A percentile compares a stretch with the other conserved stretches of the same genome.
These are phyloP conservation scores for Xylaria sp. DNA, from an alignment of 2,329 filamentous ascomycete species.

Conservation along the genomic window DNA sequence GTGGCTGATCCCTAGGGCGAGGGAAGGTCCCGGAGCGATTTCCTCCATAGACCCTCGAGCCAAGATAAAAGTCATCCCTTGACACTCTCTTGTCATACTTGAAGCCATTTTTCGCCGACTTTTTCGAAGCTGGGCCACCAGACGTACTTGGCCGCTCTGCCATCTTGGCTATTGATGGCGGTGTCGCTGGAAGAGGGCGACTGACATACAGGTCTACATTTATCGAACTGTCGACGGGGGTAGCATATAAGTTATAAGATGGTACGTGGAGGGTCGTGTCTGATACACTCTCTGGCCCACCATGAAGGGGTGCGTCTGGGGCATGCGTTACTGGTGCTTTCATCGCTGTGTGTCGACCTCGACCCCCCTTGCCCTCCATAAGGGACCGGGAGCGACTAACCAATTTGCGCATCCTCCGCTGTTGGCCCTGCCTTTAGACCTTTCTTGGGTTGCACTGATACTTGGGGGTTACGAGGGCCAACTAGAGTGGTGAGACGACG, in stretches of 20 bases:
- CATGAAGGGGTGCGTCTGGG: conserved; percentile 37
- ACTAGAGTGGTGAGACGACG: conserved; percentile 22
- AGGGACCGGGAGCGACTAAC: conserved; percentile 35
- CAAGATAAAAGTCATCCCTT: conserved; percentile 50
- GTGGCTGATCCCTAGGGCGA: conserved; percentile 48
- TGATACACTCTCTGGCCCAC: conserved; percentile 40
- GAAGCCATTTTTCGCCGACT: conserved; percentile 36
- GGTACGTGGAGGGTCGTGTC: conserved; percentile 36
- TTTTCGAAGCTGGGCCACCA: conserved; percentile 43
- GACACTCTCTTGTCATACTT: conserved; percentile 52
- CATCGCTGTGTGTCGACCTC: conserved; percentile 35
- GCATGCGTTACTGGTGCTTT: conserved; percentile 39
- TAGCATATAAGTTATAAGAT: conserved; percentile 37
- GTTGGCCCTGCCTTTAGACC: conserved; percentile 16
- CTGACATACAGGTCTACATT: conserved; percentile 34
- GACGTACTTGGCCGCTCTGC: conserved; percentile 51
- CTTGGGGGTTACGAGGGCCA: conserved; percentile 3
- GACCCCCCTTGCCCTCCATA: conserved; percentile 28
- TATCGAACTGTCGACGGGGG: conserved; percentile 28
- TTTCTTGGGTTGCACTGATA: conserved; percentile 25
- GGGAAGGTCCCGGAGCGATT: conserved; percentile 47
- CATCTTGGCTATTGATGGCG: conserved; percentile 37
- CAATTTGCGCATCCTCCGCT: conserved; percentile 33
- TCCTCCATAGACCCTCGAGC: conserved; percentile 39
- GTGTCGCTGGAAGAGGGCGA: conserved; percentile 35